Percentiles rank a stretch among this genome's conserved stretches.
Conservation (phyloP, 1,284 basidiomycete species). For the Sporisorium sorghi region DNA sequence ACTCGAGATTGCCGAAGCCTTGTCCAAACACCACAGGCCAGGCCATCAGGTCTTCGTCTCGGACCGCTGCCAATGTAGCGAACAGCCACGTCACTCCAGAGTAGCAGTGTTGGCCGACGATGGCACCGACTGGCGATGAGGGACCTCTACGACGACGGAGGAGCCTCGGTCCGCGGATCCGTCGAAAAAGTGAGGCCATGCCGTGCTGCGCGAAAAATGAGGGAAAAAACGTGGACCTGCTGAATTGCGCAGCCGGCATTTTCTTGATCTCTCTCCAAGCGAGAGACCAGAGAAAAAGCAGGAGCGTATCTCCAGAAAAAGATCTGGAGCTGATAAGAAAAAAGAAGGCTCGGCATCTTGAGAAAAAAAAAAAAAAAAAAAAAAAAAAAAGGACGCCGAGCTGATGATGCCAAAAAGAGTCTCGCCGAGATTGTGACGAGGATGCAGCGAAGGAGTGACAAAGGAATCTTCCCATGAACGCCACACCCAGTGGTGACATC, state of each 20-base stretch:
- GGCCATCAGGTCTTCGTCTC: background rate
- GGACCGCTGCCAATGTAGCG: background rate
- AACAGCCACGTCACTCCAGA: background rate
- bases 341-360: background rate
- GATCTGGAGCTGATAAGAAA: constrained; percentile 20
- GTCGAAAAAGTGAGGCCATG: background rate
- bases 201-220: background rate
- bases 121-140: no score
- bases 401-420: constrained; percentile 10
- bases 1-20: constrained; percentile 22
- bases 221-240: constrained; percentile 11
- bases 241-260: constrained; percentile 12
- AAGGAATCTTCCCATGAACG: background rate
- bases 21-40: background rate
- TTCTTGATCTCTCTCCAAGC: background rate
- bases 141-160: background rate
- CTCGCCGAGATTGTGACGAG: constrained; percentile 28
- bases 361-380: background rate
- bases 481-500: background rate
- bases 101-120: background rate
- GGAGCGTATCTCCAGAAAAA: background rate
- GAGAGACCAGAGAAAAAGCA: background rate
- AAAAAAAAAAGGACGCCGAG: background rate
- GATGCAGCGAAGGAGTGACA: constrained; percentile 17
- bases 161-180: background rate